Evolutionary conservation across 441 rosid species (phyloP).

Genomic region (Aquilaria agallochum): DNA sequence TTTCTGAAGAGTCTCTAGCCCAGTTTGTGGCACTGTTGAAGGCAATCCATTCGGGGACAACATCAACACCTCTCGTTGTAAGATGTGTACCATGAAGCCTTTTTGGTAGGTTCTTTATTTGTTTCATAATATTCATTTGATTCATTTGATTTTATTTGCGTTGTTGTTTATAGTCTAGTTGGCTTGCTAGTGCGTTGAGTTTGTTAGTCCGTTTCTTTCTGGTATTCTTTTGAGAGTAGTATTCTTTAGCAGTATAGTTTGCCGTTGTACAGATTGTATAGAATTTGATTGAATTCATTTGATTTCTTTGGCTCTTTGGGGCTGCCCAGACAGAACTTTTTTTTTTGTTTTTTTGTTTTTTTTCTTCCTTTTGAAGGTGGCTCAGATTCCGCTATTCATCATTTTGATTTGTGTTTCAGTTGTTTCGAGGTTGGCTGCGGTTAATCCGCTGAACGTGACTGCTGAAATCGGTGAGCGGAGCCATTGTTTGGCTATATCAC

Average conservation of each 20-base stretch:
- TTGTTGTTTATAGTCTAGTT: conserved; percentile 10
- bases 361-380: no score
- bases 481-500: no score
- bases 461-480: no score
- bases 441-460: no score
- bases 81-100: conserved; percentile 27
- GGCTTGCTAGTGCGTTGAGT: conserved; percentile 15
- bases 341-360: no score
- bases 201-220: background rate
- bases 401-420: no score
- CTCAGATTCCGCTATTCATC: no score
- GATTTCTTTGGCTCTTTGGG: no score
- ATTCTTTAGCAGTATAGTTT: conserved; percentile 18
- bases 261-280: conserved; percentile 38
- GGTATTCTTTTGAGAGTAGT: conserved; percentile 35
- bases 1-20: conserved; percentile 37
- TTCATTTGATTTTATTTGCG: conserved; percentile 26
- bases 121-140: conserved; percentile 37
- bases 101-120: background rate
- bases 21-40: conserved; percentile 71
- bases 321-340: no score
- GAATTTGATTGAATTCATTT: conserved; percentile 7
- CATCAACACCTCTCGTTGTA: conserved; percentile 40
- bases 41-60: conserved; percentile 56
- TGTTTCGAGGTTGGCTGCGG: no score